Percentiles rank a stretch among this genome's conserved stretches.
Evolutionary conservation across 1,139 yeast genomes (phyloP).

Genomic region (Wickerhamiella infanticola): DNA sequence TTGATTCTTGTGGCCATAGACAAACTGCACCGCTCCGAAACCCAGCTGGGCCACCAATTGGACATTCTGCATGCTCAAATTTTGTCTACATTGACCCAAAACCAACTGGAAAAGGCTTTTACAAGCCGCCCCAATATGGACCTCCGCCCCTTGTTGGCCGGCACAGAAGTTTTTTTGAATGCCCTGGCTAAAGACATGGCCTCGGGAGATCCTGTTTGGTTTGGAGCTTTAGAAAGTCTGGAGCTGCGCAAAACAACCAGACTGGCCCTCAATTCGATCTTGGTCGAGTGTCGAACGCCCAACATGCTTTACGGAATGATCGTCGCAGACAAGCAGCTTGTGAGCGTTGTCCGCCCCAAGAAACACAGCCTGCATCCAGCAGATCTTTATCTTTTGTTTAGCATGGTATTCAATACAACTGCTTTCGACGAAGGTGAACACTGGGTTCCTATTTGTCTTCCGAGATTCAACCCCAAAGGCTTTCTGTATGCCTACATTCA

Average conservation of each 20-base stretch:
- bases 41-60: constrained; percentile 49
- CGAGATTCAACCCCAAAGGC: constrained; percentile 78
- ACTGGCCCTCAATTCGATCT: constrained; percentile 29
- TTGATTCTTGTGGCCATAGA: constrained; percentile 63
- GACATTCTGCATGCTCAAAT: constrained; percentile 63
- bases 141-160: constrained; percentile 57
- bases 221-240: constrained; percentile 49
- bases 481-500: constrained; percentile 70
- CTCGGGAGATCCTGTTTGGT: constrained; percentile 36
- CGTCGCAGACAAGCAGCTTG: constrained; percentile 39
- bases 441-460: constrained; percentile 90
- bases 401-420: constrained; percentile 41
- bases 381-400: constrained; percentile 48
- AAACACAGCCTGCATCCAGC: constrained; percentile 55
- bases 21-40: constrained; percentile 35
- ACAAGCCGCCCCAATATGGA: constrained; percentile 67
- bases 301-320: constrained; percentile 47
- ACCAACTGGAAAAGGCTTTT: constrained; percentile 55
- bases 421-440: constrained; percentile 45
- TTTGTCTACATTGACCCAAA: constrained; percentile 64
- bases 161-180: constrained; percentile 46
- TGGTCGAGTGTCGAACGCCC: constrained; percentile 30
- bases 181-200: constrained; percentile 42
- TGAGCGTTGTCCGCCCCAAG: constrained; percentile 47
- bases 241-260: constrained; percentile 34